Evolutionary conservation across 768 basidiomycete genomes (phyloP).

Genomic region (Wakefieldia striispora): DNA sequence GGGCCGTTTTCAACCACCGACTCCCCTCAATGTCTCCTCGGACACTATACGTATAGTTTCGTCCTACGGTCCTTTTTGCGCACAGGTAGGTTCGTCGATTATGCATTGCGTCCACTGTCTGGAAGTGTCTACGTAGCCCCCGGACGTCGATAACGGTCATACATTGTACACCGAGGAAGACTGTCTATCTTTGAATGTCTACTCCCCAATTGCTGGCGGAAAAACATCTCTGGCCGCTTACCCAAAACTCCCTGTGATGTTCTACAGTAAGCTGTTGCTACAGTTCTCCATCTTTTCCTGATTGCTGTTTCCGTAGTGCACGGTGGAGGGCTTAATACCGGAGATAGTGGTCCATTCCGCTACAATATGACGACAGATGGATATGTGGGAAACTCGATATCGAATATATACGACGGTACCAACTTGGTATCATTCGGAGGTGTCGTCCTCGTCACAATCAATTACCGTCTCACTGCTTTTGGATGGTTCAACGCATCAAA

Average conservation of each 20-base stretch:
- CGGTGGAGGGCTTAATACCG: conserved; percentile 16
- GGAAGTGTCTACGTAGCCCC: conserved; percentile 3
- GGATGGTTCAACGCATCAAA: conserved; percentile 28
- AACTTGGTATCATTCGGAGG: conserved; percentile 26
- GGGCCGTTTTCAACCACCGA: conserved; percentile 13
- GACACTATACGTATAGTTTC: conserved; percentile 2
- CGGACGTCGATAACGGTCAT: conserved; percentile 14
- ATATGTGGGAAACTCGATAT: conserved; percentile 17
- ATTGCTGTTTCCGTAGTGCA: conserved; percentile 11
- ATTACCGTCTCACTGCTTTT: conserved; percentile 19
- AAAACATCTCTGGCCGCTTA: background rate
- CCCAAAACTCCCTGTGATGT: conserved; percentile 21
- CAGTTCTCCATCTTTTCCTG: background rate
- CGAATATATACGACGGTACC: conserved; percentile 23
- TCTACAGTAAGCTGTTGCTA: conserved; percentile 5
- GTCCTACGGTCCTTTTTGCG: conserved; percentile 18
- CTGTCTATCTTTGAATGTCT: conserved; percentile 21
- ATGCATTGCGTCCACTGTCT: background rate
- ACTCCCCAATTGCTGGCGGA: conserved; percentile 7
- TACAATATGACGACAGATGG: conserved; percentile 21
- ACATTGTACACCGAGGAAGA: conserved; percentile 10
- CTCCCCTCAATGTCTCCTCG: conserved; percentile 3
- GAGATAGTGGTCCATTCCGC: conserved; percentile 16
- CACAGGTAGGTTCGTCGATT: conserved; percentile 8
- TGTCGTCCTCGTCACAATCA: conserved; percentile 23